phyloP scores from a whole-genome alignment of 2,329 filamentous ascomycete genomes.

The Teratosphaeria nubilosa region DNA sequence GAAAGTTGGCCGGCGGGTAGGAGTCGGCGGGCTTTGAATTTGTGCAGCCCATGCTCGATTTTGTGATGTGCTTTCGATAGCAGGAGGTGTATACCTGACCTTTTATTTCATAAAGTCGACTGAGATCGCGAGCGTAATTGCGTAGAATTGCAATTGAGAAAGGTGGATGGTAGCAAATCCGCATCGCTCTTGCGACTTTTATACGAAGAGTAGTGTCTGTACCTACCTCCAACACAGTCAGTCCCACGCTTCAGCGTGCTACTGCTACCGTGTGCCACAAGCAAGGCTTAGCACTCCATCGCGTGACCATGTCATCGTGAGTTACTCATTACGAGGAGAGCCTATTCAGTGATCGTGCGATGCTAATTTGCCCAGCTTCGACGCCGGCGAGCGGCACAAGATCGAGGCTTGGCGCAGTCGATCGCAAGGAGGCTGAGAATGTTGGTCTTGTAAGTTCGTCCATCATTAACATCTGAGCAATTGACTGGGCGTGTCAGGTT shows the following conservation, averaged over 20 bases:
- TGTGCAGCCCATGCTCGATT: background rate
- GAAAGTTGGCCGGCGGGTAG: background rate
- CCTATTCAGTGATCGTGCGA: too few species aligned
- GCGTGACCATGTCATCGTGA: background rate
- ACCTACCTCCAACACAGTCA: background rate
- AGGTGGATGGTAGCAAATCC: too few species aligned
- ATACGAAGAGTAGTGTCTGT: background rate
- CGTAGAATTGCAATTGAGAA: too few species aligned
- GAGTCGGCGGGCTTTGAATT: background rate
- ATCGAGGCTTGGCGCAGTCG: background rate
- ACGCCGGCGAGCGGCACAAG: background rate
- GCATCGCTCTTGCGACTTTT: background rate
- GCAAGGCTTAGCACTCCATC: background rate
- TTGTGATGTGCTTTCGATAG: too few species aligned
- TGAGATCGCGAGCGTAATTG: background rate
- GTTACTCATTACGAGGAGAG: background rate
- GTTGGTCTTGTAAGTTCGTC: background rate
- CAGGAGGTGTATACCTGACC: background rate
- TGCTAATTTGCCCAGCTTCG: background rate
- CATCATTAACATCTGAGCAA: too few species aligned
- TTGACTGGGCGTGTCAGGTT: background rate
- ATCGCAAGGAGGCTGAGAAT: background rate
- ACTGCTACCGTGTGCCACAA: background rate
- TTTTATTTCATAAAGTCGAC: background rate
- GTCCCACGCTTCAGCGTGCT: background rate